Evolutionary conservation across 148 eudicot species (phyloP), one percentile per base, ranked within the genome.

Genomic region (Rhododendron kiyosumense): DNA sequence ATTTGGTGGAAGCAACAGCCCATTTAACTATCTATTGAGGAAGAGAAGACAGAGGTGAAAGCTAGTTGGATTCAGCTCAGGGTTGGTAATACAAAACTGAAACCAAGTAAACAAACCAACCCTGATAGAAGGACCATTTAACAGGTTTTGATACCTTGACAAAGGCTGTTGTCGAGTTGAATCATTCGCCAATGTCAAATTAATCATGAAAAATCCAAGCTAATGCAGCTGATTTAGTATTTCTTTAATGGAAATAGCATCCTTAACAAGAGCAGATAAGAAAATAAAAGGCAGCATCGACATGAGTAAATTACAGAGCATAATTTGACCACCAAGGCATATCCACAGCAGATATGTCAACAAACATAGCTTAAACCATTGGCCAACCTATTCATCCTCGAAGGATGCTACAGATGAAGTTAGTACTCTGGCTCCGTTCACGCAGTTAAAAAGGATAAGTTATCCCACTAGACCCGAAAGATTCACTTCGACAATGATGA

Each of bases 331-430:
- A 43, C 49, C 28, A 41, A 77, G 24, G 49, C 80, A 77, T 41
- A 22, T 22, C 80, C 28, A 41, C 51, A 22, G n/a, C n/a, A 3
- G 28, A 20, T 11, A 20, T 77, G 51, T 24, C 49, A 10, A 38
- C 28, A 43, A 77, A 77, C 17, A 77, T 77, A 77, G 80, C 80
- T 77, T 43, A 77, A 20, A 77, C 80, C 79, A 76, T 41, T 5
- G 45, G 28, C 49, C 13, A 46, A n/a, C 20, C 49, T 14, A 78
- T 46, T 78, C 57, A 78, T 78, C 51, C 81, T 46, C 81, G 46
- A n/a, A 45, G 57, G 81, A 46, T 78, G 57, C 81, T 26, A 28
- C 81, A 78, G 81, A 78, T 78, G 54, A 78, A 46, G 59, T 6
- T 48, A 18, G 81, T 45, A 32, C 52, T 78, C 81, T 17, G 17